phyloP scores from a whole-genome alignment of 2,329 filamentous ascomycete species.

The Exophiala viscosa region DNA sequence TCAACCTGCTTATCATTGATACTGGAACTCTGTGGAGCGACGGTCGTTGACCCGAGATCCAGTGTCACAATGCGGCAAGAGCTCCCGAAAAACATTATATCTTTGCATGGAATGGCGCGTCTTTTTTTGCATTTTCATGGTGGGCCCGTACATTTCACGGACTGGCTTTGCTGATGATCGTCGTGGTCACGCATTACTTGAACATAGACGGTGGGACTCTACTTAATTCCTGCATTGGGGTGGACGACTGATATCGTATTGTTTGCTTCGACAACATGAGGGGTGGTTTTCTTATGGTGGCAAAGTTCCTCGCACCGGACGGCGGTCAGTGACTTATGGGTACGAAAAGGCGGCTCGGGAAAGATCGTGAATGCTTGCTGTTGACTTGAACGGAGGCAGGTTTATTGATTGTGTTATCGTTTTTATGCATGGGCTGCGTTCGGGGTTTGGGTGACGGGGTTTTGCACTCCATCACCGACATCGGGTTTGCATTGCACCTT shows the following conservation, averaged over 20 bases:
- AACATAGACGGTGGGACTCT: conserved; percentile 1
- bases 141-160: neutral
- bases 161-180: too few species aligned
- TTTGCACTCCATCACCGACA: neutral
- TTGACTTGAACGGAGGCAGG: neutral
- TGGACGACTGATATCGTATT: conserved; percentile 1
- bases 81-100: neutral
- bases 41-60: neutral
- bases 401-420: neutral
- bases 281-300: neutral
- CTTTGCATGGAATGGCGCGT: conserved; percentile 15
- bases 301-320: too few species aligned
- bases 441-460: neutral
- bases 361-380: neutral
- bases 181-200: neutral
- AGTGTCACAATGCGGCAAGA: conserved; percentile 1
- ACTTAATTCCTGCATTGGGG: neutral
- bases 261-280: conserved; percentile 1
- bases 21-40: neutral
- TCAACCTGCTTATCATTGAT: conserved; percentile 3
- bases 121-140: conserved; percentile 12
- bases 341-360: neutral
- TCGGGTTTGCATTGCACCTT: neutral
- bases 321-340: neutral
- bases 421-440: neutral